A percentile compares a stretch with the other conserved stretches of the same genome.
These are phyloP conservation scores for Takashimella koratensis DNA, from an alignment of 1,284 basidiomycete species.

Conservation along the genomic window DNA sequence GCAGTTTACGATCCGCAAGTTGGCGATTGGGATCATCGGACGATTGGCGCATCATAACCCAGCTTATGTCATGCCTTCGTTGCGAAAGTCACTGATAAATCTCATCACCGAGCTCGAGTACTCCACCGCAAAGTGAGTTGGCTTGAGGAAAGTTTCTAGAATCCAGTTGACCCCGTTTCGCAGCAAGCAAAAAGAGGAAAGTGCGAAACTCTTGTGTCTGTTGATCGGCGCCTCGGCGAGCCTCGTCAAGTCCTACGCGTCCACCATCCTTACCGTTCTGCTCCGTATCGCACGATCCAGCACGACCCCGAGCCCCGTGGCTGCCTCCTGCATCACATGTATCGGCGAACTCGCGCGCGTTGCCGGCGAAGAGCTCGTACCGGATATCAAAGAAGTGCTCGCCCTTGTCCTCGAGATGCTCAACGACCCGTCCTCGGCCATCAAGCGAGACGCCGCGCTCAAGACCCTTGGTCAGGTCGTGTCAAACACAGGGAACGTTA, in stretches of 20 bases:
- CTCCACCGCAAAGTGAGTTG: conserved; percentile 75
- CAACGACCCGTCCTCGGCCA: conserved; percentile 69
- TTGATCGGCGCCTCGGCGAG: conserved; percentile 87
- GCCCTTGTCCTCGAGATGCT: conserved; percentile 83
- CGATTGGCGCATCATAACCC: conserved; percentile 94
- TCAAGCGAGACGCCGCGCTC: conserved; percentile 88
- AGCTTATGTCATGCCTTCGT: conserved; percentile 96
- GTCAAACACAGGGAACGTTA: conserved; percentile 92
- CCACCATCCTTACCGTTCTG: conserved; percentile 91
- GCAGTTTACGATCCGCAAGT: conserved; percentile 86
- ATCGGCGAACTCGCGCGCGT: conserved; percentile 91
- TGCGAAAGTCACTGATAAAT: conserved; percentile 94
- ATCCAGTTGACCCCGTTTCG: too few relatives aligned
- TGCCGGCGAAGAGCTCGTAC: conserved; percentile 85
- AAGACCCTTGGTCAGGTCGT: conserved; percentile 93
- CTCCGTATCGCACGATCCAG: conserved; percentile 72
- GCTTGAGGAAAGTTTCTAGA: too few relatives aligned
- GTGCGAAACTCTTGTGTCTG: conserved; percentile 78
- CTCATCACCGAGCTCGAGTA: conserved; percentile 97
- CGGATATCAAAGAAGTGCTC: conserved; percentile 83
- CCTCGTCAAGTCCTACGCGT: conserved; percentile 92
- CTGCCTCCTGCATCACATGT: conserved; percentile 89
- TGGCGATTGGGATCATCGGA: conserved; percentile 88
- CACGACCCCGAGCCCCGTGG: conserved; percentile 80
- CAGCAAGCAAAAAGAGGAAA: conserved; percentile 80